These are phyloP conservation scores for Oryza punctata DNA, from an alignment of 176 grass and related monocot species.

Conservation along the genomic window DNA sequence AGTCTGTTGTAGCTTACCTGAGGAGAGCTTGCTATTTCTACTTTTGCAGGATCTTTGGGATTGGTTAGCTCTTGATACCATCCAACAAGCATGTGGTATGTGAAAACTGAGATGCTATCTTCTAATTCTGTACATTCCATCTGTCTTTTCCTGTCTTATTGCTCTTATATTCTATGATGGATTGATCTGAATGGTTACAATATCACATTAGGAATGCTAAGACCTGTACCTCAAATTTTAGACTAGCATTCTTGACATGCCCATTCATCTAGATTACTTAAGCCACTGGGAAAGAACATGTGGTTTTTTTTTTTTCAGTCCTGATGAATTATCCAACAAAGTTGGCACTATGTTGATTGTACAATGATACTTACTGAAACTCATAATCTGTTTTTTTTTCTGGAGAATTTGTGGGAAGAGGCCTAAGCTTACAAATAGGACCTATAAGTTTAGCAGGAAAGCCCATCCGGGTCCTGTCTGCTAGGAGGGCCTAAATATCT, in stretches of 20 bases:
- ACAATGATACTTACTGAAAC: not conserved
- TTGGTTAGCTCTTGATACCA: slow-evolving; percentile 78
- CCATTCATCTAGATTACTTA: not conserved
- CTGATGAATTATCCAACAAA: not conserved
- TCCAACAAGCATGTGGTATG: slow-evolving; percentile 95
- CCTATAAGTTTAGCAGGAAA: not conserved
- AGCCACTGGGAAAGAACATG: not conserved
- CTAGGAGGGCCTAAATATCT: not conserved
- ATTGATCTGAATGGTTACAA: slow-evolving; percentile 1
- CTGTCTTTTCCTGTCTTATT: slow-evolving; percentile 12
- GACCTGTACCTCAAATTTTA: not conserved
- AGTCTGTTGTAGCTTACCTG: slow-evolving; percentile 9
- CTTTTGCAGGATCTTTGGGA: slow-evolving; percentile 81
- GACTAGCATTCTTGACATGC: not conserved
- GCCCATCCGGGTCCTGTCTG: not conserved
- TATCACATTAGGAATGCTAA: not conserved
- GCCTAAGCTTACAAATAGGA: not conserved
- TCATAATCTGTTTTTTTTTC: not conserved
- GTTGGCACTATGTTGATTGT: not conserved
- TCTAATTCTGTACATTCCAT: not conserved
- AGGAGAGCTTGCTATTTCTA: not conserved
- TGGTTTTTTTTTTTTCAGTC: not conserved
- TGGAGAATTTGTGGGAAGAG: not conserved
- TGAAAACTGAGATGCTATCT: slow-evolving; percentile 30
- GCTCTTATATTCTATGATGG: not conserved